Conservation (phyloP, 2,329 filamentous ascomycete genomes). For the Diplodia intermedia region DNA sequence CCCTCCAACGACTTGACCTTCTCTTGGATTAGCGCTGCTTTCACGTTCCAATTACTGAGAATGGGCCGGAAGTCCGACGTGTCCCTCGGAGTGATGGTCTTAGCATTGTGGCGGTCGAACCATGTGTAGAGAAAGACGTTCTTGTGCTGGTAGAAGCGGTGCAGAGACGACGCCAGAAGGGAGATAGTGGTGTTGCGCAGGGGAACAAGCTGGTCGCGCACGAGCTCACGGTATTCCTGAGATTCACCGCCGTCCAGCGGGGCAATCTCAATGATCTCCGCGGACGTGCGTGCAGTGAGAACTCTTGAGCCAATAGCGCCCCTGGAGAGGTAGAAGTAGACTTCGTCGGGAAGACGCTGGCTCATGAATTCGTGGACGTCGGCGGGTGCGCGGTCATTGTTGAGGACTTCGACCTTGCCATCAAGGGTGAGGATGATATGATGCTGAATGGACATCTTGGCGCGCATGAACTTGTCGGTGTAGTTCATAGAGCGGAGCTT, state of each 20-base stretch:
- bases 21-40: constrained; percentile 62
- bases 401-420: constrained; percentile 79
- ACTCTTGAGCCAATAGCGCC: constrained; percentile 81
- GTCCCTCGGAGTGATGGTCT: constrained; percentile 68
- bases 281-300: constrained; percentile 81
- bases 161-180: constrained; percentile 77
- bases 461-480: constrained; percentile 84
- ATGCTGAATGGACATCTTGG: constrained; percentile 84
- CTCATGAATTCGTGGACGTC: constrained; percentile 91
- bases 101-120: constrained; percentile 65
- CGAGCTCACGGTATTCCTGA: constrained; percentile 79
- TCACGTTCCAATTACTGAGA: constrained; percentile 75
- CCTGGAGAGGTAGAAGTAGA: constrained; percentile 87
- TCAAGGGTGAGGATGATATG: constrained; percentile 79
- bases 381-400: constrained; percentile 74
- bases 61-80: constrained; percentile 60
- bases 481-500: constrained; percentile 75
- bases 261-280: constrained; percentile 78
- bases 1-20: constrained; percentile 38
- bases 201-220: constrained; percentile 75
- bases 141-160: constrained; percentile 83
- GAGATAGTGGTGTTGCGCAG: constrained; percentile 78
- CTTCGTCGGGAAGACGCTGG: constrained; percentile 85
- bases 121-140: constrained; percentile 80
- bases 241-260: constrained; percentile 84